Evolutionary conservation across 768 basidiomycete species (phyloP).

Genomic region (Calocybe indica): DNA sequence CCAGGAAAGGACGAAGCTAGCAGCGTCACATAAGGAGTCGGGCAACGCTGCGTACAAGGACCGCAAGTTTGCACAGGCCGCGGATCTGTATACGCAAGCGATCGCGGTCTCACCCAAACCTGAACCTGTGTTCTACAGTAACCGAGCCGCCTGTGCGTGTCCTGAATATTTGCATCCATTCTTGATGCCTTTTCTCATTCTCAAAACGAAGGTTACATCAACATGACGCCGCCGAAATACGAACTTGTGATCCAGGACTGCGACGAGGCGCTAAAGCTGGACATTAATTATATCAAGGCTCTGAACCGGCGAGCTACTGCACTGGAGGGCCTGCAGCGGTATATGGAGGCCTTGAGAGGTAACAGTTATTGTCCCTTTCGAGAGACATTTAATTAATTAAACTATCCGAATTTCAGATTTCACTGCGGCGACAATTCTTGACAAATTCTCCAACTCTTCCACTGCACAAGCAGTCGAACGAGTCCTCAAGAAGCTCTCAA

Average conservation of each 20-base stretch:
- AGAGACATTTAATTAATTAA: background rate
- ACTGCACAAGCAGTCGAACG: slow-evolving; percentile 84
- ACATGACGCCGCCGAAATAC: slow-evolving; percentile 79
- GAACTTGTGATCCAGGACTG: slow-evolving; percentile 86
- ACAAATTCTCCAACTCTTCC: slow-evolving; percentile 80
- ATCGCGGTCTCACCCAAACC: slow-evolving; percentile 70
- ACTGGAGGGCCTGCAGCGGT: slow-evolving; percentile 67
- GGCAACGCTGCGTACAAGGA: slow-evolving; percentile 69
- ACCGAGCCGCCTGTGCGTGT: slow-evolving; percentile 88
- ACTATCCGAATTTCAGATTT: slow-evolving; percentile 51
- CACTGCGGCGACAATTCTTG: slow-evolving; percentile 94
- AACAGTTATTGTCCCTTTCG: slow-evolving; percentile 12
- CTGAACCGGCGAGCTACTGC: slow-evolving; percentile 87
- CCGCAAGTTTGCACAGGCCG: slow-evolving; percentile 54
- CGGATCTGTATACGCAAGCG: slow-evolving; percentile 66
- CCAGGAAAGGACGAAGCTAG: slow-evolving; percentile 61
- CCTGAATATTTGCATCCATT: background rate
- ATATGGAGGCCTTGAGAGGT: slow-evolving; percentile 80
- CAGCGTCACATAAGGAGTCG: slow-evolving; percentile 59
- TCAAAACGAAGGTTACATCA: slow-evolving; percentile 68
- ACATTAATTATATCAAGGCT: slow-evolving; percentile 83
- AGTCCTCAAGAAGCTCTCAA: slow-evolving; percentile 80
- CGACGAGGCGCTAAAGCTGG: slow-evolving; percentile 78
- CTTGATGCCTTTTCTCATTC: background rate
- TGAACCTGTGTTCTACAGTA: slow-evolving; percentile 93